A percentile compares a stretch with the other conserved stretches of the same genome.
Evolutionary conservation across 192 early-diverging fungal species (phyloP).

Genomic region (Fimicolochytrium jonesii): DNA sequence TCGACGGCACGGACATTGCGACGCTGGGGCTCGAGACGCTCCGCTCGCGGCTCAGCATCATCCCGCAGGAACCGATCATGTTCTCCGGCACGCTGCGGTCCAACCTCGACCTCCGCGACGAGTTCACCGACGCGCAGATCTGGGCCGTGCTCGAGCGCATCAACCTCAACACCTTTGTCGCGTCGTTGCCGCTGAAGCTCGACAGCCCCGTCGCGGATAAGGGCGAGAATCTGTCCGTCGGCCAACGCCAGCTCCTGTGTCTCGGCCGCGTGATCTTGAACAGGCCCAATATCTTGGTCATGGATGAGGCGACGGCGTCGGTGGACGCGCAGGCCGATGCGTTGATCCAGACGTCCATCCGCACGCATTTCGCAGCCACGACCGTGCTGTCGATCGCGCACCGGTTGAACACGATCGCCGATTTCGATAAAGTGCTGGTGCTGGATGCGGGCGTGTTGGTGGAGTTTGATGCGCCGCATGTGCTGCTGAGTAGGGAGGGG

Average conservation of each 20-base stretch:
- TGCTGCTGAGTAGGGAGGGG: conserved; percentile 37
- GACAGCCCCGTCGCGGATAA: conserved; percentile 79
- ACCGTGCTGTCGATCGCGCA: conserved; percentile 25
- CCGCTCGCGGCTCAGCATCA: conserved; percentile 32
- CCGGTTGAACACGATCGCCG: conserved; percentile 32
- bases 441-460: conserved; percentile 40
- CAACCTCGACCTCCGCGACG: conserved; percentile 64
- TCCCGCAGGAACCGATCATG: conserved; percentile 44
- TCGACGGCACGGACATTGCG: conserved; percentile 37
- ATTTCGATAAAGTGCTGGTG: conserved; percentile 50
- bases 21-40: conserved; percentile 29
- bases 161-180: conserved; percentile 36
- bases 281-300: conserved; percentile 40
- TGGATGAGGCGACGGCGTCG: conserved; percentile 54
- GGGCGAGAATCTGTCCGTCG: conserved; percentile 73
- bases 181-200: conserved; percentile 35
- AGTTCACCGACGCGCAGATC: conserved; percentile 57
- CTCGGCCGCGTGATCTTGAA: conserved; percentile 45
- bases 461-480: conserved; percentile 51
- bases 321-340: conserved; percentile 70
- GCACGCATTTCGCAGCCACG: conserved; percentile 36
- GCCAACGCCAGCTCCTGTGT: conserved; percentile 60
- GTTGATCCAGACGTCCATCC: conserved; percentile 51
- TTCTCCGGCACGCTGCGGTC: conserved; percentile 60
- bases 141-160: conserved; percentile 65